Base-by-base conservation (phyloP, 2,329 filamentous ascomycete species). In the Periconia digitata region DNA sequence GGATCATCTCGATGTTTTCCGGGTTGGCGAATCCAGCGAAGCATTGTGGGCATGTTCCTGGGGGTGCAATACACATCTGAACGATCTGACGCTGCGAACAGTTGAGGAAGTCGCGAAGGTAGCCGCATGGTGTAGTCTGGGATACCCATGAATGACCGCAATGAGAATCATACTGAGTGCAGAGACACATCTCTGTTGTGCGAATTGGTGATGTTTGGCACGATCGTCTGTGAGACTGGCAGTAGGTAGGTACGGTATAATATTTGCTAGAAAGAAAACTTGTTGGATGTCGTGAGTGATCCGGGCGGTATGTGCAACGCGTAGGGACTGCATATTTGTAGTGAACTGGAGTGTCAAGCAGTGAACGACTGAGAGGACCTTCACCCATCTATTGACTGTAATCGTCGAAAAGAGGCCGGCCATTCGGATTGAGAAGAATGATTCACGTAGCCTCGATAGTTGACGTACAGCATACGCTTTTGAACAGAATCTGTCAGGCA, bases 101-200 rank as follows among this genome's bases (percentile, higher is more conserved):
- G 48, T 56, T 74, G 32, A 73, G 54, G 16, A 77, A 67, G 46
- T 77, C 70, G 20, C 62, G 64, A 32, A 65, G 61, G 27, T 63
- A 63, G 5, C 60, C 63, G 59, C 79, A 81, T 8, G 75, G 72
- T 12, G 70, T 61, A 20, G 64, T 65, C 54, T 81, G 74, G 20
- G 70, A 72, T 45, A 79, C 62, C 77, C 78, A 82, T 22, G 72
- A 66, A 53, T 80, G 78, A 7, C 62, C 59, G 60, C 79, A 81
- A 42, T 66, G 62, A 1, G 76, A 78, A 55, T 73, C 70, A 65
- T 73, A 77, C 42, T 72, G 67, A 15, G 70, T 69, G 24, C 73
- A 74, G 22, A 66, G 64, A 60, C 79, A 82, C 79, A 81, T 81
- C 8, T 40, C 54, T 15, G 8, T 39, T 16, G 34, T n/a, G 16